Percentiles rank a stretch among this genome's conserved stretches.
Conservation (phyloP, 345 rosid genomes). For the Schrenkiella parvula region DNA sequence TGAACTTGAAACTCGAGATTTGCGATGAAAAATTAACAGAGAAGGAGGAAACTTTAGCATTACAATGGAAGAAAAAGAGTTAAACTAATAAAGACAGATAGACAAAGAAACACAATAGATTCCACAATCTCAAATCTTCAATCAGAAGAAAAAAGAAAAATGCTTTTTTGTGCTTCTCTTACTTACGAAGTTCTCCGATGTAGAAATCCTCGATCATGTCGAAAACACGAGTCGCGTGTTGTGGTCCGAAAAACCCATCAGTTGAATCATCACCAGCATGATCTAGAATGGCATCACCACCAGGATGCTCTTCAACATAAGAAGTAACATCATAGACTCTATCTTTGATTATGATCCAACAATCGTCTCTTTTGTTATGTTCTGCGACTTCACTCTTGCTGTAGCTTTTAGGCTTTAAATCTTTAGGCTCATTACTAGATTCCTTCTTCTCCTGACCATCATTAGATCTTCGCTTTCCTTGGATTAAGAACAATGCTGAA, state of each 20-base stretch:
- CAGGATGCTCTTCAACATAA: slow-evolving; percentile 94
- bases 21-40: not conserved
- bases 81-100: not conserved
- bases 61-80: slow-evolving; percentile 2
- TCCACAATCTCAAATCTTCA: not conserved
- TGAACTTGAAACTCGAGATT: not conserved
- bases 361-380: slow-evolving; percentile 78
- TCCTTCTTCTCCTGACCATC: slow-evolving; percentile 11
- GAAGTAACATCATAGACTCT: slow-evolving; percentile 86
- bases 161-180: not conserved
- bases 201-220: slow-evolving; percentile 82
- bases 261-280: slow-evolving; percentile 97
- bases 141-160: not conserved
- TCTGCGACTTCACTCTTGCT: slow-evolving; percentile 50
- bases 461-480: slow-evolving; percentile 35
- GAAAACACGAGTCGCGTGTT: slow-evolving; percentile 72
- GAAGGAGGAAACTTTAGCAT: not conserved
- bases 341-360: slow-evolving; percentile 85
- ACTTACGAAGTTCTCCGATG: slow-evolving; percentile 55
- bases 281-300: slow-evolving; percentile 85
- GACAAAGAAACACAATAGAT: not conserved
- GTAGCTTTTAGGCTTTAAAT: slow-evolving; percentile 37
- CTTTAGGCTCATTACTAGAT: slow-evolving; percentile 26
- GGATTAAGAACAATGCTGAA: slow-evolving; percentile 42
- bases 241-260: slow-evolving; percentile 91